Conservation (phyloP, 352 stramenopile genomes). For the Phytophthora citrophthora region DNA sequence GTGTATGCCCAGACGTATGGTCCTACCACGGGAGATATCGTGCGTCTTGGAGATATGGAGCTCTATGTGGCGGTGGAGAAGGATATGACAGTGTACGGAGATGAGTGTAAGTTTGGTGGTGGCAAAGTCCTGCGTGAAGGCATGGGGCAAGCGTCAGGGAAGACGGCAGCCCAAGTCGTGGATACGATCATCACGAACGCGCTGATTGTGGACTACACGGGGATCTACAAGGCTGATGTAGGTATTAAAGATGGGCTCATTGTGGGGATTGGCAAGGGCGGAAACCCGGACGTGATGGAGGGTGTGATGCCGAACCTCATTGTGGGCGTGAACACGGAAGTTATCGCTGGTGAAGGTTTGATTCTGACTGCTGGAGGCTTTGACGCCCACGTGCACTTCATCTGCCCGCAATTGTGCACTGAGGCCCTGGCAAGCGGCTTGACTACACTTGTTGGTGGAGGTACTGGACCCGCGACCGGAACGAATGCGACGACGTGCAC, state of each 20-base stretch:
- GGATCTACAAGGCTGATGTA: conserved; percentile 97
- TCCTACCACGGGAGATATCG: conserved; percentile 93
- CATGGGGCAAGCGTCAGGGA: conserved; percentile 74
- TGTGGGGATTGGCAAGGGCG: conserved; percentile 96
- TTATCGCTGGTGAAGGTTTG: conserved; percentile 96
- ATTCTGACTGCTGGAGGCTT: conserved; percentile 96
- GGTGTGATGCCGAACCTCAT: conserved; percentile 89
- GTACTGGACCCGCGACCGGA: conserved; percentile 92
- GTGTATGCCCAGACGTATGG: conserved; percentile 93
- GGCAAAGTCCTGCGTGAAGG: conserved; percentile 92
- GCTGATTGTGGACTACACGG: conserved; percentile 95
- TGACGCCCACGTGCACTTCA: conserved; percentile 98
- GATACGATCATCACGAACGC: conserved; percentile 98
- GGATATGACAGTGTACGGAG: conserved; percentile 84
- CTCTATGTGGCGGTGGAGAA: conserved; percentile 92
- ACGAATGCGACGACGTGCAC: conserved; percentile 98
- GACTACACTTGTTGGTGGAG: conserved; percentile 93
- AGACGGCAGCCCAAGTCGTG: conserved; percentile 61
- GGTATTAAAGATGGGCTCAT: conserved; percentile 95
- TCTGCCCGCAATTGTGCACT: conserved; percentile 94
- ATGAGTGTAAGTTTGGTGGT: conserved; percentile 96
- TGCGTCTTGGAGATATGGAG: conserved; percentile 94
- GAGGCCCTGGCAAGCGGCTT: conserved; percentile 94
- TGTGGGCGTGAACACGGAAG: conserved; percentile 93
- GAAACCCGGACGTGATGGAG: conserved; percentile 97